Evolutionary conservation across 306 rosid genomes (phyloP).

Genomic region (Cucumis sativus): Cucumber_9930_V3 NC_026658.2:2999001-2999500

Average conservation of each 20-base stretch:
- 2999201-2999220: background rate
- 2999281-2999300: background rate
- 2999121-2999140: background rate
- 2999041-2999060: background rate
- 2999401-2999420: conserved; percentile 17
- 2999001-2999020: background rate
- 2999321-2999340: background rate
- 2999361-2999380: conserved; percentile 37
- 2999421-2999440: conserved; percentile 28
- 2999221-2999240: too few relatives aligned
- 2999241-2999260: background rate
- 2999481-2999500: conserved; percentile 36
- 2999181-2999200: background rate
- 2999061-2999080: conserved; percentile 10
- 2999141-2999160: background rate
- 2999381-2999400: conserved; percentile 31
- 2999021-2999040: conserved; percentile 14
- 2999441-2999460: conserved; percentile 40
- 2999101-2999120: conserved; percentile 47
- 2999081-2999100: conserved; percentile 6
- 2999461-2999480: conserved; percentile 9
- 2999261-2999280: background rate
- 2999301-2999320: background rate
- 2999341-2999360: conserved; percentile 72
- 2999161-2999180: background rate